Conservation (phyloP, 1,284 basidiomycete species). For the Moesziomyces antarcticus region DNA sequence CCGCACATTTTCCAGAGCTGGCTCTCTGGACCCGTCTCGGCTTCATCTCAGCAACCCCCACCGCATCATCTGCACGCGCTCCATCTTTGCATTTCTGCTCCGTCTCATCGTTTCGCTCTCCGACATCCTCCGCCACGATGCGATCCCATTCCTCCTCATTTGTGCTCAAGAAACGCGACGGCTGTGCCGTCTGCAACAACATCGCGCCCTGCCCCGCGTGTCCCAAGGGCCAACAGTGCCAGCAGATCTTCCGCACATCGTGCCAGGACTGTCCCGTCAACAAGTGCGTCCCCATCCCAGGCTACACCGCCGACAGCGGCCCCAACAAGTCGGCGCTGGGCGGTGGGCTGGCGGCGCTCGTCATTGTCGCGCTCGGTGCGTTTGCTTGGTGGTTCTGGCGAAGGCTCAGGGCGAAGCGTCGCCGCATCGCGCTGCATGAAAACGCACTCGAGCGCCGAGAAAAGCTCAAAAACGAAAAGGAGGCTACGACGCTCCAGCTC, state of each 20-base stretch:
- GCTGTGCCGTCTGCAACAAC: conserved; percentile 45
- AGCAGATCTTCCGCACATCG: conserved; percentile 46
- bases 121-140: conserved; percentile 1
- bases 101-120: not conserved
- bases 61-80: too few relatives aligned
- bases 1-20: conserved; percentile 16
- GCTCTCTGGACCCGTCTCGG: conserved; percentile 12
- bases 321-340: conserved; percentile 42
- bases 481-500: conserved; percentile 38
- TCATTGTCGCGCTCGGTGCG: conserved; percentile 23
- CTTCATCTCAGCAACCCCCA: too few relatives aligned
- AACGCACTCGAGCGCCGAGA: conserved; percentile 36
- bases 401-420: conserved; percentile 21
- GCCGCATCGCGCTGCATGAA: conserved; percentile 33
- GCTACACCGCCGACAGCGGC: conserved; percentile 2
- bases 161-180: conserved; percentile 40
- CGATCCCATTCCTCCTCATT: conserved; percentile 29
- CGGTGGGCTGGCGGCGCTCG: conserved; percentile 41
- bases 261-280: conserved; percentile 52
- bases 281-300: conserved; percentile 39
- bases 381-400: conserved; percentile 41
- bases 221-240: conserved; percentile 39
- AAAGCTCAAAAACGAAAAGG: conserved; percentile 37
- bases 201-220: conserved; percentile 44
- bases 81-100: not conserved